Base-by-base conservation (phyloP, 129 eudicot species). In the Helianthus tuberosus region DNA sequence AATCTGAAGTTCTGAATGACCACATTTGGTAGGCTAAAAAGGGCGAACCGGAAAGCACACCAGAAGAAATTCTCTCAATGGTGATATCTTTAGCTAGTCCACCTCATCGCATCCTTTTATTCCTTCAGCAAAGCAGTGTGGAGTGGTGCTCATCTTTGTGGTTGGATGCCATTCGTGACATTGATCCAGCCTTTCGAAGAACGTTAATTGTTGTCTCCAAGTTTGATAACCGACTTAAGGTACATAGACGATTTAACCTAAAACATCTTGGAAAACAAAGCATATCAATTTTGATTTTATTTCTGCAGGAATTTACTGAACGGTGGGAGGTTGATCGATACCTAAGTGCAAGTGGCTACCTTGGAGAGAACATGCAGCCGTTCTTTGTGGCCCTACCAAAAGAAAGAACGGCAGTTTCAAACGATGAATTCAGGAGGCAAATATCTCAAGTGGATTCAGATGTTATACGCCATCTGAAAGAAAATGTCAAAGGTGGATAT, bases 121-220 rank as follows among this genome's bases (percentile, higher is more conserved):
- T 90, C 81, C 98, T 93, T 75, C 98, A 93, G 72, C 98, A 93
- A 81, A 93, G 98, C 52, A 93, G 98, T 61, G 98, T 90, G 61
- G 98, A 93, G 47, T 93, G 98, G 98, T 93, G 98, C 80, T 93
- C 98, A 10, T 93, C 98, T 25, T 76, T 93, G 86, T 93, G 98
- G 98, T 73, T 93, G 81, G 98, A 93, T 77, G 64, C 89, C 43
- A 83, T 93, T 66, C 98, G 97, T 59, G 96, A 93, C 52, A 90
- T 93, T 15, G 98, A 93, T 80, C 98, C 98, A 53, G 71, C 89
- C 12, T 93, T 93, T 74, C 82, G 88, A 25, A 79, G 98, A 63
- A 90, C 97, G 9, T 20, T 93, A n/a, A 78, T 93, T 49, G 97
- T 90, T 77, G 97, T 93, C 71, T 93, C 98, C 78, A 93, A 93